Evolutionary conservation across 208 protist species (phyloP).

Genomic region (Strigomonas oncopelti): DNA sequence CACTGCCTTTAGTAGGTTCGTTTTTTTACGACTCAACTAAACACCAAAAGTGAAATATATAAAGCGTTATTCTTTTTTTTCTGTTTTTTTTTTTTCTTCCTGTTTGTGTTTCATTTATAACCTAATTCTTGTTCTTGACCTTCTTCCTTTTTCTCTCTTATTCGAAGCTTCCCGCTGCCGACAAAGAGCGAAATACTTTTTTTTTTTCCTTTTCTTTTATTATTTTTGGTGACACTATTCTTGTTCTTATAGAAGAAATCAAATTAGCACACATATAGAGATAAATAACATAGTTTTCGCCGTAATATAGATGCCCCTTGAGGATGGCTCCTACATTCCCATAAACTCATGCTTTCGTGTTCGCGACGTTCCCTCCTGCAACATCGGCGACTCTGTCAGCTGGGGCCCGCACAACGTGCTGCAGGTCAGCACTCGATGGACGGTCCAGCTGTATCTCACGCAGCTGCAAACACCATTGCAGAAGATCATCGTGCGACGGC

Average conservation of each 20-base stretch:
- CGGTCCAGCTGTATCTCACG: slow-evolving; percentile 49
- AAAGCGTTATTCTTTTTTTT: slow-evolving; percentile 6
- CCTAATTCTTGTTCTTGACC: not conserved
- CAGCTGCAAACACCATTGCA: slow-evolving; percentile 29
- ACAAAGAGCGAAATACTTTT: not conserved
- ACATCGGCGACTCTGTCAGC: slow-evolving; percentile 8
- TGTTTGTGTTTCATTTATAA: not conserved
- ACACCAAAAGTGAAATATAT: not conserved
- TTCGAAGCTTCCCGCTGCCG: not conserved
- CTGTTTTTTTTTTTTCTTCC: not conserved
- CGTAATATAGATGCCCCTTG: slow-evolving; percentile 7
- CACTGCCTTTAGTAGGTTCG: not conserved
- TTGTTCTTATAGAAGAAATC: slow-evolving; percentile 8
- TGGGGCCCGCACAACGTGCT: slow-evolving; percentile 85
- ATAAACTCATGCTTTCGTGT: slow-evolving; percentile 5
- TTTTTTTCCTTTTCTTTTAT: not conserved
- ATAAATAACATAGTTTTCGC: slow-evolving; percentile 1
- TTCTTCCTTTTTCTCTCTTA: not conserved
- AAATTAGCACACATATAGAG: not conserved
- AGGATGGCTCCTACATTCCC: not conserved
- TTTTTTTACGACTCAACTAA: not conserved
- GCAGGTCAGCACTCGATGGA: slow-evolving; percentile 56
- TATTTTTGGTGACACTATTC: not conserved
- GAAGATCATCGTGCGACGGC: slow-evolving; percentile 20
- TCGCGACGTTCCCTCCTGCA: not conserved